These are phyloP conservation scores for Zygnema cylindricum DNA, from an alignment of 139 green algal species.

Conservation along the genomic window DNA sequence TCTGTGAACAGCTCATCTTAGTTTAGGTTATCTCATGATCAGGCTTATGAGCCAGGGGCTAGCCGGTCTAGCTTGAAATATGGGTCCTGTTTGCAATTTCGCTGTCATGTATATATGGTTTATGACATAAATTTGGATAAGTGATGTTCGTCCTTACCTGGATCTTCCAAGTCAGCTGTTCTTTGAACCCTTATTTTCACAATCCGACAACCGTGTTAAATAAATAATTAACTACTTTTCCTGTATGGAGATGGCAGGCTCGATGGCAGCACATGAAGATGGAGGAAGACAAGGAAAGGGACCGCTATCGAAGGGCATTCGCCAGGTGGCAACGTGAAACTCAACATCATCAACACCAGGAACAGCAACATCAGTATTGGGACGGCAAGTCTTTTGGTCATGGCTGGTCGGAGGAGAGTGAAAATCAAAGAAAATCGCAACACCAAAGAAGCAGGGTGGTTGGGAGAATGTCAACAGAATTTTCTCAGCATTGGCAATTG, in stretches of 20 bases:
- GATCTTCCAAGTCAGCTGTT: no score
- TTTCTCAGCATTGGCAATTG: constrained; percentile 24
- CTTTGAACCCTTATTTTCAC: no score
- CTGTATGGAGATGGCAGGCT: not conserved
- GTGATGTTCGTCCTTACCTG: no score
- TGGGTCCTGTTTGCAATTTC: no score
- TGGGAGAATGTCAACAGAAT: not conserved
- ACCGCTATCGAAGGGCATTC: not conserved
- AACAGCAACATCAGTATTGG: constrained; percentile 21
- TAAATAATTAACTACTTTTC: no score
- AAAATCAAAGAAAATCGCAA: not conserved
- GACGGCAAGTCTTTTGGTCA: not conserved
- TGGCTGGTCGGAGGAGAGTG: not conserved
- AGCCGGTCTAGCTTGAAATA: no score
- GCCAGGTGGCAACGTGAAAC: not conserved
- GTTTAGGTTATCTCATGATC: no score
- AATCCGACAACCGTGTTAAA: no score
- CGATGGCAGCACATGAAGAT: constrained; percentile 6
- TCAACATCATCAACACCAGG: constrained; percentile 10
- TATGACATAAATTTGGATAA: no score
- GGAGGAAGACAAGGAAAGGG: constrained; percentile 3
- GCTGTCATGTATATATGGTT: no score
- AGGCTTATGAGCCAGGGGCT: no score
- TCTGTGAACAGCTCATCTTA: no score
- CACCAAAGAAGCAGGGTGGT: not conserved